Evolutionary conservation across 2,329 filamentous ascomycete species (phyloP).

Genomic region (Huntiella moniliformis): DNA sequence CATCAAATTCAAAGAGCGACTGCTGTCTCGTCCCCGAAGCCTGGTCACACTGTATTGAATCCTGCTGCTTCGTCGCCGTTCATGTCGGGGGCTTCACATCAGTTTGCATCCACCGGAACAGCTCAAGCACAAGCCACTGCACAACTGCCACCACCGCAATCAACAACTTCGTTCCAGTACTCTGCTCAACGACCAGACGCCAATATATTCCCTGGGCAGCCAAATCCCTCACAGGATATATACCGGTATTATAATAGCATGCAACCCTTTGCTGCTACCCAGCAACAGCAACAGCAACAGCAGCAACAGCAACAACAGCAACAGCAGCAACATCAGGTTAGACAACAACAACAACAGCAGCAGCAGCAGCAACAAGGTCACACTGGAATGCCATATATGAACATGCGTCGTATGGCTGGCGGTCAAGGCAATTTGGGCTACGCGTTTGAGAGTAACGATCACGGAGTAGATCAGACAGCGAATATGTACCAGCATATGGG

Average conservation of each 20-base stretch:
- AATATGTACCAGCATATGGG: neutral
- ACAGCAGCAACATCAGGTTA: slow-evolving; percentile 4
- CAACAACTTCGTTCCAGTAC: neutral
- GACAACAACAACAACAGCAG: slow-evolving; percentile 3
- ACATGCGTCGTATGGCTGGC: neutral
- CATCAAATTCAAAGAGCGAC: neutral
- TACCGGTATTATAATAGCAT: too few species aligned
- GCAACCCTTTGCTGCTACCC: neutral
- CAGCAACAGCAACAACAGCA: neutral
- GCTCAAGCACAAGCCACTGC: neutral
- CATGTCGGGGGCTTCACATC: slow-evolving; percentile 3
- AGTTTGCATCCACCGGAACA: slow-evolving; percentile 2
- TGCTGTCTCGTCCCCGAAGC: slow-evolving; percentile 7
- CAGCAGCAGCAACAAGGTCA: slow-evolving; percentile 6
- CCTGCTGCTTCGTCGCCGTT: slow-evolving; percentile 5
- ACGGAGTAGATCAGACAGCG: neutral
- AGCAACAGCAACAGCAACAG: neutral
- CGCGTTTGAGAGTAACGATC: slow-evolving; percentile 2
- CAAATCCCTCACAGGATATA: too few species aligned
- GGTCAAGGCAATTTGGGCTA: neutral
- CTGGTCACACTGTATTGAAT: slow-evolving; percentile 1
- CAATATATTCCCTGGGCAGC: too few species aligned
- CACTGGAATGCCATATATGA: neutral
- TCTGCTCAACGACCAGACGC: too few species aligned
- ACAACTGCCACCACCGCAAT: slow-evolving; percentile 3